Evolutionary conservation across 352 stramenopile species (phyloP).

Genomic region (Pythium myriotylum): DNA sequence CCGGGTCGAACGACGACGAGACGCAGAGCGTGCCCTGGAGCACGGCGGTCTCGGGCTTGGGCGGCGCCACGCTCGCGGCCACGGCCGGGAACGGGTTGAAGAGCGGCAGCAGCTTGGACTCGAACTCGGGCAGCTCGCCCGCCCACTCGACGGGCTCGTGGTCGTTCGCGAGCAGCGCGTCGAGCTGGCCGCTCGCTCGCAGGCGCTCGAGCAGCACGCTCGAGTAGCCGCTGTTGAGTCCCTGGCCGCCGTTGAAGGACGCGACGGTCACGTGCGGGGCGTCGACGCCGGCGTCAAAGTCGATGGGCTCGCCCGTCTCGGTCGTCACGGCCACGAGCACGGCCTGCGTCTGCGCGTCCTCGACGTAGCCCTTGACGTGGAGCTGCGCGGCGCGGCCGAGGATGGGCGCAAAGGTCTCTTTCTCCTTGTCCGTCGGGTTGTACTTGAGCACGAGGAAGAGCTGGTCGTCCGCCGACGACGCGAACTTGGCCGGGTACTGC

Average conservation of each 20-base stretch:
- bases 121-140: slow-evolving; percentile 68
- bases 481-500: slow-evolving; percentile 65
- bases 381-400: slow-evolving; percentile 57
- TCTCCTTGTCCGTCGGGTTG: slow-evolving; percentile 70
- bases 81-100: slow-evolving; percentile 81
- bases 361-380: slow-evolving; percentile 61
- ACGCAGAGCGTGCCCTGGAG: slow-evolving; percentile 71
- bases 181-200: slow-evolving; percentile 59
- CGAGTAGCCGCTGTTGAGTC: slow-evolving; percentile 56
- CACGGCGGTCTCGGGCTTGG: slow-evolving; percentile 22
- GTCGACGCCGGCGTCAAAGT: slow-evolving; percentile 41
- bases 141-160: slow-evolving; percentile 38
- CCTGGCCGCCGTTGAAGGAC: slow-evolving; percentile 44
- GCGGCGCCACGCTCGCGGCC: slow-evolving; percentile 38
- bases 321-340: slow-evolving; percentile 73
- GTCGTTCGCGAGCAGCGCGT: slow-evolving; percentile 46
- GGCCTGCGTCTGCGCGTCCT: slow-evolving; percentile 71
- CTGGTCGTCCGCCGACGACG: slow-evolving; percentile 29
- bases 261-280: slow-evolving; percentile 67
- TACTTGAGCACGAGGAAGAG: slow-evolving; percentile 82
- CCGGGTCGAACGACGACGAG: slow-evolving; percentile 63
- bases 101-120: slow-evolving; percentile 71
- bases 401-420: slow-evolving; percentile 74
- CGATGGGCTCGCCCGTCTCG: slow-evolving; percentile 62
- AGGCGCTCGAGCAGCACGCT: slow-evolving; percentile 82